These are phyloP conservation scores for Entomortierella chlamydospora DNA, from an alignment of 192 early-diverging fungal species.

Conservation along the genomic window DNA sequence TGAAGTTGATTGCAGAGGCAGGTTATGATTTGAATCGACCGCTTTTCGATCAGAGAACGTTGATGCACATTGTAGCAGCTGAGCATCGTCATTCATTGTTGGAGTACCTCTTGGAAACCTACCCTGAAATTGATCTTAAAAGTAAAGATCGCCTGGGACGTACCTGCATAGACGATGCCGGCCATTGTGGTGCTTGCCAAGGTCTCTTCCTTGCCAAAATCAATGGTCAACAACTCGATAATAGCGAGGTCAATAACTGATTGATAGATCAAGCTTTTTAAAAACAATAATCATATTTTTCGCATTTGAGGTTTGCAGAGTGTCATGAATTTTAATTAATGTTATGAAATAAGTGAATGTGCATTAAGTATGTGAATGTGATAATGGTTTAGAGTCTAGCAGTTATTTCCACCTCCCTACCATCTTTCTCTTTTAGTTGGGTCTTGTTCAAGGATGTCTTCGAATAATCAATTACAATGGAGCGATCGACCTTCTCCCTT, in stretches of 20 bases:
- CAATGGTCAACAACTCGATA: background rate
- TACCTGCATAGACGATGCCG: constrained; percentile 67
- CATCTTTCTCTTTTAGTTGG: background rate
- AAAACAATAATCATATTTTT: no score
- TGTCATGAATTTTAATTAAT: no score
- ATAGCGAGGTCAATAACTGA: no score
- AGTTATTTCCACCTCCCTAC: background rate
- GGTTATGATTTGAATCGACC: constrained; percentile 77
- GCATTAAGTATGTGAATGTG: no score
- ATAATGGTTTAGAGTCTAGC: background rate
- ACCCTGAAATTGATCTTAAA: constrained; percentile 57
- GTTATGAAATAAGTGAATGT: no score
- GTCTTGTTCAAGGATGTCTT: background rate
- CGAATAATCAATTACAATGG: constrained; percentile 17
- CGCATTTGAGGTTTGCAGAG: no score
- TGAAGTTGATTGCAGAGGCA: constrained; percentile 53
- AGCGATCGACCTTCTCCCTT: constrained; percentile 38
- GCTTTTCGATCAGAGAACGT: constrained; percentile 71
- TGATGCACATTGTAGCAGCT: constrained; percentile 73
- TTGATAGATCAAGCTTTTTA: no score
- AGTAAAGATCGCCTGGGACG: constrained; percentile 66
- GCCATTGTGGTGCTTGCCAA: constrained; percentile 24
- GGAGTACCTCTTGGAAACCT: constrained; percentile 56
- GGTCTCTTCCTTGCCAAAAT: constrained; percentile 7
- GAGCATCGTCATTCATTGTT: constrained; percentile 59